A percentile compares a stretch with the other conserved stretches of the same genome.
phyloP scores from a whole-genome alignment of 352 stramenopile genomes.

The Phytophthora colocasiae region DNA sequence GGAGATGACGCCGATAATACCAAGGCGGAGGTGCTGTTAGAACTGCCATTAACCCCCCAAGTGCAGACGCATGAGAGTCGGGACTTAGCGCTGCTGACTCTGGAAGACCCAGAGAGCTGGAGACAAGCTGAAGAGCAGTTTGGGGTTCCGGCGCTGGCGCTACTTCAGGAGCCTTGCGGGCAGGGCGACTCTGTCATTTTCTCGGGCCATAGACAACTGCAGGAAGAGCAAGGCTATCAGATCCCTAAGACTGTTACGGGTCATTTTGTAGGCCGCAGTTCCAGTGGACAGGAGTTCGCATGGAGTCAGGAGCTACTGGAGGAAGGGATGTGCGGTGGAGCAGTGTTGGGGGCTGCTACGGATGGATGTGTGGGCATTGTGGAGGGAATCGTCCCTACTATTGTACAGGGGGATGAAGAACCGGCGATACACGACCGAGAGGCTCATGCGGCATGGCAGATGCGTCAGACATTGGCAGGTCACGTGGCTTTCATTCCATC shows the following conservation, averaged over 20 bases:
- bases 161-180: slow-evolving; percentile 29
- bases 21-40: slow-evolving; percentile 52
- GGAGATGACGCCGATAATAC: slow-evolving; percentile 22
- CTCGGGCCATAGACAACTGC: slow-evolving; percentile 47
- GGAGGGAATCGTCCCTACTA: slow-evolving; percentile 77
- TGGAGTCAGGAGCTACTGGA: slow-evolving; percentile 77
- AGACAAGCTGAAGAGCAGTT: slow-evolving; percentile 36
- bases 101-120: slow-evolving; percentile 43
- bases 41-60: slow-evolving; percentile 57
- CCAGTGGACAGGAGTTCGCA: slow-evolving; percentile 71
- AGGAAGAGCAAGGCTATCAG: slow-evolving; percentile 23
- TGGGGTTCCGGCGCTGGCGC: slow-evolving; percentile 44
- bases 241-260: slow-evolving; percentile 59
- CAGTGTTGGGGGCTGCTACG: slow-evolving; percentile 48
- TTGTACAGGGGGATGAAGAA: slow-evolving; percentile 28
- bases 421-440: slow-evolving; percentile 31
- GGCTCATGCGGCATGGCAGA: slow-evolving; percentile 40
- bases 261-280: slow-evolving; percentile 66
- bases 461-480: slow-evolving; percentile 73
- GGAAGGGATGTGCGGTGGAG: slow-evolving; percentile 86
- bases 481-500: slow-evolving; percentile 76
- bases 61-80: slow-evolving; percentile 63
- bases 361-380: slow-evolving; percentile 72
- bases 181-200: slow-evolving; percentile 60
- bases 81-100: slow-evolving; percentile 66